phyloP scores from a whole-genome alignment of 768 basidiomycete species.

The Lenzites betulinus region DNA sequence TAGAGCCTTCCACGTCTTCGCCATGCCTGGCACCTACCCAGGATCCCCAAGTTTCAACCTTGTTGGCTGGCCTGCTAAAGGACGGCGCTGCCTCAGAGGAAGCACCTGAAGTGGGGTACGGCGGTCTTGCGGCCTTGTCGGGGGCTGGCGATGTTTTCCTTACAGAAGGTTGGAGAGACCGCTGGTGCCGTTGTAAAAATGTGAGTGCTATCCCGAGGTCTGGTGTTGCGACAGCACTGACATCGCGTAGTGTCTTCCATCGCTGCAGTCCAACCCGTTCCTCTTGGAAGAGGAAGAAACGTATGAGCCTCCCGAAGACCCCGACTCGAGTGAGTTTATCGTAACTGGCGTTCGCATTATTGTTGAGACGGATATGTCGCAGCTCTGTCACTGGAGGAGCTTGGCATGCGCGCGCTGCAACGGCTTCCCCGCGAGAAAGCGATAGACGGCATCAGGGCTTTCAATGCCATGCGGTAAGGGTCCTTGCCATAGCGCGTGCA shows the following conservation, averaged over 20 bases:
- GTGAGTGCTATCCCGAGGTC: slow-evolving; percentile 39
- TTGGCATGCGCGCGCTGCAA: slow-evolving; percentile 77
- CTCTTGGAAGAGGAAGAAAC: slow-evolving; percentile 79
- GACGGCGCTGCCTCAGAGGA: slow-evolving; percentile 15
- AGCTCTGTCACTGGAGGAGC: slow-evolving; percentile 81
- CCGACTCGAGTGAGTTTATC: slow-evolving; percentile 63
- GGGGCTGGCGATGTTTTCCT: slow-evolving; percentile 78
- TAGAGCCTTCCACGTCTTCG: slow-evolving; percentile 33
- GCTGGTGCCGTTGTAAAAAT: slow-evolving; percentile 76
- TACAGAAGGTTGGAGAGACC: slow-evolving; percentile 66
- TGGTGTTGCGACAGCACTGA: background rate
- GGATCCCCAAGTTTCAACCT: slow-evolving; percentile 31
- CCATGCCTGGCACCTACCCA: slow-evolving; percentile 59
- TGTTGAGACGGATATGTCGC: background rate
- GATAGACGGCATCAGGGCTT: slow-evolving; percentile 82
- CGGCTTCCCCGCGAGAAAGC: slow-evolving; percentile 78
- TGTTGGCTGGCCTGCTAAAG: background rate
- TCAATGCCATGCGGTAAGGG: slow-evolving; percentile 78
- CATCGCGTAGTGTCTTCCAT: slow-evolving; percentile 55
- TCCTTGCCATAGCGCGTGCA: background rate
- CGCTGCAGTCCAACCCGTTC: slow-evolving; percentile 55
- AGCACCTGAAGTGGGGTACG: background rate
- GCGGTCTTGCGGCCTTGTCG: slow-evolving; percentile 30
- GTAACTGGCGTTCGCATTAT: background rate
- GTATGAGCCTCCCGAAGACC: slow-evolving; percentile 85